phyloP scores from a whole-genome alignment of 352 stramenopile species.

The Elongisporangium undulatum region DNA sequence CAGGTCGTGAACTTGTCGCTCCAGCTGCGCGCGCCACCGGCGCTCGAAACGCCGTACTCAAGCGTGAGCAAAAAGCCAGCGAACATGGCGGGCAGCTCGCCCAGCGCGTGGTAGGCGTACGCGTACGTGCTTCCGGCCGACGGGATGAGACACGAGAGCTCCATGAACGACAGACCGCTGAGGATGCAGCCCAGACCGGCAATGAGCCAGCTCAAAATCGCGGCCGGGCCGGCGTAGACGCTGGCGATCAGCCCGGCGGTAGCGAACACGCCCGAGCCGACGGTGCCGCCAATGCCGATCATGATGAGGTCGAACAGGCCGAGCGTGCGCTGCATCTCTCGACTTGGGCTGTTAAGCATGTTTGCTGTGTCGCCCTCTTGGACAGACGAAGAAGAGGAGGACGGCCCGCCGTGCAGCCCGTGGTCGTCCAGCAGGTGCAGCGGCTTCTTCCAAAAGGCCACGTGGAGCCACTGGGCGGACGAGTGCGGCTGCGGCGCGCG shows the following conservation, averaged over 20 bases:
- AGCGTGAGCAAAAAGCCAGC: constrained; percentile 88
- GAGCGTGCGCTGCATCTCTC: constrained; percentile 59
- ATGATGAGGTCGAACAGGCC: constrained; percentile 90
- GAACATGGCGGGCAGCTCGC: constrained; percentile 90
- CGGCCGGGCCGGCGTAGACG: constrained; percentile 66
- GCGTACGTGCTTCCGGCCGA: constrained; percentile 90
- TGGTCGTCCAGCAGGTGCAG: constrained; percentile 34
- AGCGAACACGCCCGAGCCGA: constrained; percentile 93
- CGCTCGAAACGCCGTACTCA: constrained; percentile 91
- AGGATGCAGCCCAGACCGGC: constrained; percentile 74
- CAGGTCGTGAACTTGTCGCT: constrained; percentile 92
- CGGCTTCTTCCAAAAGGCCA: constrained; percentile 79
- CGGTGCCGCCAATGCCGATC: constrained; percentile 92
- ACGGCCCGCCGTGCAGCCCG: neutral
- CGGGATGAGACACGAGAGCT: constrained; percentile 86
- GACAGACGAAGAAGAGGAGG: constrained; percentile 3
- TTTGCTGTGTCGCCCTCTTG: constrained; percentile 2
- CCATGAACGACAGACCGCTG: constrained; percentile 89
- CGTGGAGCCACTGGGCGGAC: constrained; percentile 12
- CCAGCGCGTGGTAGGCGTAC: constrained; percentile 91
- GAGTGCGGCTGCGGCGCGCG: neutral
- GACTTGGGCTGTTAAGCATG: neutral
- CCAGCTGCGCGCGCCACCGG: constrained; percentile 90
- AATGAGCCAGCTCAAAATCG: constrained; percentile 83
- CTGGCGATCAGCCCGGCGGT: constrained; percentile 68